Evolutionary conservation across 2,329 filamentous ascomycete species (phyloP).

Genomic region (Ophiocordyceps camponoti-leonardi): DNA sequence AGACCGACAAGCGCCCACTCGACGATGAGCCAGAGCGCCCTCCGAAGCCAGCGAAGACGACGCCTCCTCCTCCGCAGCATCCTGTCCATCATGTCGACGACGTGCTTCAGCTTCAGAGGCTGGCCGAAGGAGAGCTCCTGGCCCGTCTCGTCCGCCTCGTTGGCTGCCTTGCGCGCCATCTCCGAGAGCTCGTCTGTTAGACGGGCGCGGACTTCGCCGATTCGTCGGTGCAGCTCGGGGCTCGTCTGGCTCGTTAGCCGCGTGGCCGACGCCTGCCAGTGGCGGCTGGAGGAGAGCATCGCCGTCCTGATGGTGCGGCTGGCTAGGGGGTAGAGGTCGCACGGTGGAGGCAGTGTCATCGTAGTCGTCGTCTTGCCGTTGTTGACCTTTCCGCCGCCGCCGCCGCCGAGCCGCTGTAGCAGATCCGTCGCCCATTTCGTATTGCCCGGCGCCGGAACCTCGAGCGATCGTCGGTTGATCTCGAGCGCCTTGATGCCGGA

Average conservation of each 20-base stretch:
- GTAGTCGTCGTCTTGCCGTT: neutral
- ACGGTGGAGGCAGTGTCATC: slow-evolving; percentile 15
- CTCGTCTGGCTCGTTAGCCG: slow-evolving; percentile 39
- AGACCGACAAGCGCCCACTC: slow-evolving; percentile 80
- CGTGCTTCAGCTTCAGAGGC: slow-evolving; percentile 62
- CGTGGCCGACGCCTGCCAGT: slow-evolving; percentile 43
- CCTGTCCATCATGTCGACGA: slow-evolving; percentile 63
- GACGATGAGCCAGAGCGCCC: slow-evolving; percentile 62
- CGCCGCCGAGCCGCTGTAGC: too few species aligned
- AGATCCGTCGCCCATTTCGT: neutral
- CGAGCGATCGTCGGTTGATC: slow-evolving; percentile 49
- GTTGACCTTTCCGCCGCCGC: neutral
- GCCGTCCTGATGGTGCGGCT: slow-evolving; percentile 31
- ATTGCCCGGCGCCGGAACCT: slow-evolving; percentile 4
- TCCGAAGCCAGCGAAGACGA: slow-evolving; percentile 55
- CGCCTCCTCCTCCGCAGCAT: slow-evolving; percentile 52
- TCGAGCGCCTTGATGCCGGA: slow-evolving; percentile 84
- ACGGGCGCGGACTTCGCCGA: slow-evolving; percentile 28
- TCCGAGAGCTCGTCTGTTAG: slow-evolving; percentile 36
- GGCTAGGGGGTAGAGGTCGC: slow-evolving; percentile 31
- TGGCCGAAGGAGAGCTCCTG: slow-evolving; percentile 61
- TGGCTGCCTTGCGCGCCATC: slow-evolving; percentile 49
- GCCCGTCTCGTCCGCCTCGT: slow-evolving; percentile 65
- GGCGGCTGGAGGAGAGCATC: slow-evolving; percentile 28
- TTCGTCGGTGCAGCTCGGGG: slow-evolving; percentile 29